A percentile compares a stretch with the other conserved stretches of the same genome.
Evolutionary conservation across 2,329 filamentous ascomycete species (phyloP).

Genomic region (Cyclaneusma minus): DNA sequence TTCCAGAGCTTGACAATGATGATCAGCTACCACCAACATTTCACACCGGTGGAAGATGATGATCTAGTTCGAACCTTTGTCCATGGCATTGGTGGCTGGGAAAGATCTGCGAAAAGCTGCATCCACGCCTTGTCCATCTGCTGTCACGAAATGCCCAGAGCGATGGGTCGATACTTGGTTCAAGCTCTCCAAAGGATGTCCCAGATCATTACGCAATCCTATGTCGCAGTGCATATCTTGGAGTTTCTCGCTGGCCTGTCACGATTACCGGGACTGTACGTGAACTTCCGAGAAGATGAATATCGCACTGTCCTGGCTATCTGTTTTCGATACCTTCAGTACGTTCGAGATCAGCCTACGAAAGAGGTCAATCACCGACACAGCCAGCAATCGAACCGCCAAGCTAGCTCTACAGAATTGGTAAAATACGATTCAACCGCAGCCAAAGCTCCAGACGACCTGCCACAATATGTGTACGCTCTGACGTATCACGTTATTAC

Average conservation of each 20-base stretch:
- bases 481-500: slow-evolving; percentile 90
- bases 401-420: slow-evolving; percentile 5
- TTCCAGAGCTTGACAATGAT: slow-evolving; percentile 79
- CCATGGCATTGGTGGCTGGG: slow-evolving; percentile 68
- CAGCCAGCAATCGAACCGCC: slow-evolving; percentile 19
- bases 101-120: slow-evolving; percentile 78
- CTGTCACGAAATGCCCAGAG: slow-evolving; percentile 82
- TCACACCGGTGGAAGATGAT: slow-evolving; percentile 73
- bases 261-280: slow-evolving; percentile 67
- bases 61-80: slow-evolving; percentile 80
- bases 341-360: slow-evolving; percentile 51
- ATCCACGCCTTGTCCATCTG: slow-evolving; percentile 92
- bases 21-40: slow-evolving; percentile 77
- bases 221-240: slow-evolving; percentile 85
- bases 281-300: slow-evolving; percentile 81
- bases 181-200: slow-evolving; percentile 87
- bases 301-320: slow-evolving; percentile 92
- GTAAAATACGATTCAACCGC: not conserved
- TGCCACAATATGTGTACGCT: slow-evolving; percentile 87
- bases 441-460: slow-evolving; percentile 47
- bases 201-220: slow-evolving; percentile 84
- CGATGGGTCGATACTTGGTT: slow-evolving; percentile 72
- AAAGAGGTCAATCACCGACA: slow-evolving; percentile 20
- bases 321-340: slow-evolving; percentile 84
- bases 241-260: slow-evolving; percentile 89